phyloP scores from a whole-genome alignment of 176 grass and related monocot genomes.

The Poa annua region DNA sequence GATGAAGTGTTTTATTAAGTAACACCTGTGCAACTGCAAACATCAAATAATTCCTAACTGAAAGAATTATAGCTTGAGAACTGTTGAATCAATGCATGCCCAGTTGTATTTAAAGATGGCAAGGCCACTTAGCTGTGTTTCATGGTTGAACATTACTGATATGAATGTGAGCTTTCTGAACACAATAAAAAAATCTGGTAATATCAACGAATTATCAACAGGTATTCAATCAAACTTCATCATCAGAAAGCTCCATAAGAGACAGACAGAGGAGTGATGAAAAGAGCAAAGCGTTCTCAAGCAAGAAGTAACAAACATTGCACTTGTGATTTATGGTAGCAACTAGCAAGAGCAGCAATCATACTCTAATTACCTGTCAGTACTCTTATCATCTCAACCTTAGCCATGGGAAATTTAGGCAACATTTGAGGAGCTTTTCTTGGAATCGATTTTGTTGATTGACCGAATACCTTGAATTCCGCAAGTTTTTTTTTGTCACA shows the following conservation, averaged over 20 bases:
- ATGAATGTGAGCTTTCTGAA: neutral
- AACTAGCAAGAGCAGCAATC: neutral
- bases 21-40: conserved; percentile 3
- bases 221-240: conserved; percentile 24
- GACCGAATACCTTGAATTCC: neutral
- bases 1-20: neutral
- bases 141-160: neutral
- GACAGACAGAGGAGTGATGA: neutral
- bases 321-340: neutral
- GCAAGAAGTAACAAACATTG: neutral
- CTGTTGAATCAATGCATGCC: neutral
- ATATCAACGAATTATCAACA: neutral
- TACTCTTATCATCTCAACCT: neutral
- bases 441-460: neutral
- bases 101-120: neutral
- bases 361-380: neutral
- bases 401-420: neutral
- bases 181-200: neutral
- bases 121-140: neutral
- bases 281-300: conserved; percentile 13
- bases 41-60: neutral
- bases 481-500: neutral
- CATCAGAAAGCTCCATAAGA: neutral
- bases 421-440: neutral
- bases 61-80: neutral